A percentile compares a stretch with the other conserved stretches of the same genome.
These are phyloP conservation scores for Epichloe coenophiala DNA, from an alignment of 2,329 filamentous ascomycete species.

Conservation along the genomic window DNA sequence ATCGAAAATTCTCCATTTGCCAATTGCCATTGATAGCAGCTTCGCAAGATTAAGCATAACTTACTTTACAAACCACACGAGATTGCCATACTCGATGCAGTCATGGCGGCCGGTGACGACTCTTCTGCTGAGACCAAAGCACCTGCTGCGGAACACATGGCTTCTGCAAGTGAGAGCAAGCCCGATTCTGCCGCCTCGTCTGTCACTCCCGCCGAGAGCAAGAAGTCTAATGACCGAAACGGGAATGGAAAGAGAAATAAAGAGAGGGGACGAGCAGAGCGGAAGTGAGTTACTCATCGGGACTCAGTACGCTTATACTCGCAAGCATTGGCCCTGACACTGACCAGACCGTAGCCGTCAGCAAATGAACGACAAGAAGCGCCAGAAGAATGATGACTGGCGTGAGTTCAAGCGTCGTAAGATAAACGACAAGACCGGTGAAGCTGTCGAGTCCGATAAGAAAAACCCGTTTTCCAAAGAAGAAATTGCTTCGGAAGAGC, in stretches of 20 bases:
- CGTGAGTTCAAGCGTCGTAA: constrained; percentile 29
- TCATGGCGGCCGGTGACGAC: constrained; percentile 20
- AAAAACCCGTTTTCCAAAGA: constrained; percentile 49
- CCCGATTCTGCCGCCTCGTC: not conserved
- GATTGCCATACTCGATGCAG: constrained; percentile 14
- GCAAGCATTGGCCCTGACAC: constrained; percentile 8
- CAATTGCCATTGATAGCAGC: constrained; percentile 2
- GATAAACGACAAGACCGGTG: constrained; percentile 20
- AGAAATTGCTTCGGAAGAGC: constrained; percentile 76
- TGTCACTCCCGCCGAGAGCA: not conserved
- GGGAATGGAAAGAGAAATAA: constrained; percentile 8
- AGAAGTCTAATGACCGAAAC: constrained; percentile 6
- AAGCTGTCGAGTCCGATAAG: constrained; percentile 16
- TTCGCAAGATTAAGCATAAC: not conserved
- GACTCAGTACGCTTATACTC: no score
- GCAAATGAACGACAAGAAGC: constrained; percentile 21
- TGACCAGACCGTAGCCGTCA: constrained; percentile 23
- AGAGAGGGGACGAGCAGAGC: constrained; percentile 16
- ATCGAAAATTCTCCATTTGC: constrained; percentile 2
- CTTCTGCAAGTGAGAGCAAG: constrained; percentile 4
- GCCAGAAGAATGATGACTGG: constrained; percentile 25
- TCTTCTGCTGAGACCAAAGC: constrained; percentile 15
- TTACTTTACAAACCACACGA: not conserved
- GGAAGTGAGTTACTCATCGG: constrained; percentile 4
- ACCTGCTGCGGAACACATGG: constrained; percentile 6